Conservation (phyloP, 2,329 filamentous ascomycete genomes). For the Chaetothyriales sp. region DNA sequence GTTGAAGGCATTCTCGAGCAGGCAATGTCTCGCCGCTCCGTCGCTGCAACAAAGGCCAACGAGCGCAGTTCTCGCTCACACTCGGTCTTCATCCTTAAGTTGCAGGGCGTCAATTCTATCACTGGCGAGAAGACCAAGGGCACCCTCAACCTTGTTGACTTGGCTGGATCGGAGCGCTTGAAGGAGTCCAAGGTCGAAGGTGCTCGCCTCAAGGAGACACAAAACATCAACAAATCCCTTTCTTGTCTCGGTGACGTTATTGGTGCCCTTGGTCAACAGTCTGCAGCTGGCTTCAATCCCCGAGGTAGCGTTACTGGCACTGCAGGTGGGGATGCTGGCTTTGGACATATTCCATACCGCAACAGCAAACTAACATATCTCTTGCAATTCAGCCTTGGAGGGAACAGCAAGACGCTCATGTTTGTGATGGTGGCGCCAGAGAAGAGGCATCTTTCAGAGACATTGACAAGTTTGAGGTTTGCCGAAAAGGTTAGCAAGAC, state of each 20-base stretch:
- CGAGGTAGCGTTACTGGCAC: constrained; percentile 6
- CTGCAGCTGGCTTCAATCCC: constrained; percentile 4
- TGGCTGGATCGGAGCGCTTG: constrained; percentile 82
- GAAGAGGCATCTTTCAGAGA: constrained; percentile 82
- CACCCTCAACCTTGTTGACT: constrained; percentile 86
- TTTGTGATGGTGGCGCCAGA: constrained; percentile 96
- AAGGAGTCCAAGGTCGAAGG: constrained; percentile 79
- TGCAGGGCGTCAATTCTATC: constrained; percentile 52
- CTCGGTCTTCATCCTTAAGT: constrained; percentile 80
- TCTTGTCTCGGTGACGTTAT: constrained; percentile 91
- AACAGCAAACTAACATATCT: constrained; percentile 96
- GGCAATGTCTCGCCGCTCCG: constrained; percentile 74
- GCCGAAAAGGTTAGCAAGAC: constrained; percentile 61
- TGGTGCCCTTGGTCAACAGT: constrained; percentile 68
- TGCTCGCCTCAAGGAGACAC: constrained; percentile 79
- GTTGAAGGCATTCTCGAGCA: constrained; percentile 68
- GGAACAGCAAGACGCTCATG: constrained; percentile 96
- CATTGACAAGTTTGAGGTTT: constrained; percentile 86
- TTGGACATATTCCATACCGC: constrained; percentile 74
- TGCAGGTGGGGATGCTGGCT: constrained; percentile 33
- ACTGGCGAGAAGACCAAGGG: constrained; percentile 80
- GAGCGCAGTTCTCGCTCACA: constrained; percentile 88
- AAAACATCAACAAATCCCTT: constrained; percentile 92
- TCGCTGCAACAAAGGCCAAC: constrained; percentile 95
- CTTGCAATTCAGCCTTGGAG: constrained; percentile 84